A percentile compares a stretch with the other conserved stretches of the same genome.
Evolutionary conservation across 768 basidiomycete species (phyloP).

Genomic region (Podaxis sp.): DNA sequence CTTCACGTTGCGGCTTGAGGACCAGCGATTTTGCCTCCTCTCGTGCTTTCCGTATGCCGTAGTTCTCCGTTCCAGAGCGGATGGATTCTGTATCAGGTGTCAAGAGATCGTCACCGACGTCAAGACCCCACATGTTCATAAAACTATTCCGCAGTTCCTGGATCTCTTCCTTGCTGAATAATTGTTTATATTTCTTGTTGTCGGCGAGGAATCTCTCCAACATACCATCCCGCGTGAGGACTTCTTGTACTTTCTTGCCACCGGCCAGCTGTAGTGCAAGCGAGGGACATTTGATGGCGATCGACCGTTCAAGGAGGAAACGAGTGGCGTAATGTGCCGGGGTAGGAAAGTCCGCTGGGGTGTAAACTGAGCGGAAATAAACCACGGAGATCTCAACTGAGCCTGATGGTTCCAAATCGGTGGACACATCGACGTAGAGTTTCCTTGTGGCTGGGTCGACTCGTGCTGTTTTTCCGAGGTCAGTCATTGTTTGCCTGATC

Average conservation of each 20-base stretch:
- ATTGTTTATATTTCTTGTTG: slow-evolving; percentile 31
- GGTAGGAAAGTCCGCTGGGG: slow-evolving; percentile 76
- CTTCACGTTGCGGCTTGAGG: slow-evolving; percentile 97
- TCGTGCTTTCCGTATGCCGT: slow-evolving; percentile 54
- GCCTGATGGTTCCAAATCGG: slow-evolving; percentile 30
- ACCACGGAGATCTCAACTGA: slow-evolving; percentile 77
- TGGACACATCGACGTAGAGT: slow-evolving; percentile 41
- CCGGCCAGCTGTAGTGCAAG: slow-evolving; percentile 94
- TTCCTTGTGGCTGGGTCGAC: slow-evolving; percentile 42
- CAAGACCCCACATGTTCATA: slow-evolving; percentile 88
- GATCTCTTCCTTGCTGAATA: slow-evolving; percentile 40
- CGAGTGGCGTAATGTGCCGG: slow-evolving; percentile 69
- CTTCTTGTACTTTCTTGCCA: slow-evolving; percentile 93
- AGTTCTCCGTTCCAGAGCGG: slow-evolving; percentile 29
- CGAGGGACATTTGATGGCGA: slow-evolving; percentile 90
- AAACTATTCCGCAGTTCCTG: slow-evolving; percentile 69
- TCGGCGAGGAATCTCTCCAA: slow-evolving; percentile 71
- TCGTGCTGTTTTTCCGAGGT: slow-evolving; percentile 59
- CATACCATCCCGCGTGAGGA: slow-evolving; percentile 69
- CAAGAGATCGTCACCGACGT: slow-evolving; percentile 41
- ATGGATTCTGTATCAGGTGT: slow-evolving; percentile 29
- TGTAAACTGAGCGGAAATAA: slow-evolving; percentile 91
- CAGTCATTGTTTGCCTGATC: slow-evolving; percentile 72
- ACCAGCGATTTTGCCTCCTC: slow-evolving; percentile 60
- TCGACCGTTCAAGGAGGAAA: slow-evolving; percentile 74